These are phyloP conservation scores for Filosporella fistucella DNA, from an alignment of 495 filamentous ascomycete genomes.

Conservation along the genomic window DNA sequence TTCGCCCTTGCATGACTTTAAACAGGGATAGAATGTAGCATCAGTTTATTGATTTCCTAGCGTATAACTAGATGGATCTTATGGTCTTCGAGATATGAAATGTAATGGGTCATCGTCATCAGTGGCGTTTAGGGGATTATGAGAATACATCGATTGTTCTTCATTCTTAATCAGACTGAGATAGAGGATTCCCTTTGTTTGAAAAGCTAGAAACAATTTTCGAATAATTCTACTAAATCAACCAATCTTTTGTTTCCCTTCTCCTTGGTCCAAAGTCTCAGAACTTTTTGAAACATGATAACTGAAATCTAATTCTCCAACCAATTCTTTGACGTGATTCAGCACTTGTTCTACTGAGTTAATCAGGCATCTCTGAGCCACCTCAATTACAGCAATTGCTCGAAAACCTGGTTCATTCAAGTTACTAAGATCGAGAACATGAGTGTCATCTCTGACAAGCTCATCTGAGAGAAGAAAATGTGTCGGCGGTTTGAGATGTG, in stretches of 20 bases:
- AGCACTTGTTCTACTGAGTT: constrained; percentile 63
- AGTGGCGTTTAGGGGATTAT: too few species aligned
- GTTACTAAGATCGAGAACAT: constrained; percentile 60
- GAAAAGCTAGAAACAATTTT: too few species aligned
- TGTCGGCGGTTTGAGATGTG: constrained; percentile 41
- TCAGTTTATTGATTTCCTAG: neutral
- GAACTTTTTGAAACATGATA: constrained; percentile 32
- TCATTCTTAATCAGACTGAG: too few species aligned
- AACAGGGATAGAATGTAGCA: neutral
- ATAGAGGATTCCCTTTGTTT: too few species aligned
- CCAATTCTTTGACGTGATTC: constrained; percentile 58
- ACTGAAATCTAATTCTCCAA: constrained; percentile 80
- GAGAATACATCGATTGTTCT: too few species aligned
- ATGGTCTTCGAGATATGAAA: too few species aligned
- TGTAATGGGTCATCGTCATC: too few species aligned
- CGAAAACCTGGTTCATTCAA: constrained; percentile 72
- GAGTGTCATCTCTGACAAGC: neutral
- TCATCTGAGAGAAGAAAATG: neutral
- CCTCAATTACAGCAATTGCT: constrained; percentile 76
- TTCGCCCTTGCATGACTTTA: neutral
- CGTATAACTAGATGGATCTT: too few species aligned
- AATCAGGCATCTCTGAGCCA: constrained; percentile 67
- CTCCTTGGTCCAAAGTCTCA: neutral
- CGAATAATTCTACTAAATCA: neutral
- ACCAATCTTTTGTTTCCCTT: neutral